Conservation (phyloP, 805 yeast genomes). For the Danielia oregonensis region DNA sequence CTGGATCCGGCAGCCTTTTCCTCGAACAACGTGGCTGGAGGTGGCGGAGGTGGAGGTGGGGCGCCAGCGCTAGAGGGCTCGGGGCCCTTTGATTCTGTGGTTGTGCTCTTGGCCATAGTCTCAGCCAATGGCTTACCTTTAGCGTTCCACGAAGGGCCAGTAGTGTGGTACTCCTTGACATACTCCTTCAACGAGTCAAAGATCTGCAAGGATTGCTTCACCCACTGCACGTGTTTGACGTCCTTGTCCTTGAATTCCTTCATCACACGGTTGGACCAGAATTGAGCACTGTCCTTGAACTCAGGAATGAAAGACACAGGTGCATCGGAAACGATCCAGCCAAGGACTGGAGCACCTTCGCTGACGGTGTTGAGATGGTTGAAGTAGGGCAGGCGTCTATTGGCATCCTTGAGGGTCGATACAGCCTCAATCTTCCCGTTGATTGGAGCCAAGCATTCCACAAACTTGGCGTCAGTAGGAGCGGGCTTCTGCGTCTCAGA, state of each 20-base stretch:
- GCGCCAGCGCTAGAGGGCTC: conserved; percentile 53
- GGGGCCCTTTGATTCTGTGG: conserved; percentile 31
- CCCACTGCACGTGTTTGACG: conserved; percentile 77
- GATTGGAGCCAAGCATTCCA: conserved; percentile 62
- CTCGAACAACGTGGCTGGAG: conserved; percentile 71
- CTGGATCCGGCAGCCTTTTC: conserved; percentile 12
- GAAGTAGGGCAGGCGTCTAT: conserved; percentile 61
- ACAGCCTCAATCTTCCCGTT: conserved; percentile 57
- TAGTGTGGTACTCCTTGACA: conserved; percentile 72
- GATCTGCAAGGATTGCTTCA: conserved; percentile 54
- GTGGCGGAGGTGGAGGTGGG: conserved; percentile 90
- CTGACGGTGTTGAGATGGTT: conserved; percentile 78
- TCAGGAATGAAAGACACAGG: conserved; percentile 78
- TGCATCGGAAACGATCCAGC: conserved; percentile 80
- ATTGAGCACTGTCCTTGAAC: conserved; percentile 85
- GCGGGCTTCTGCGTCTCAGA: conserved; percentile 64
- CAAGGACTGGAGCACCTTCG: conserved; percentile 86
- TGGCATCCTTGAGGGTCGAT: conserved; percentile 65
- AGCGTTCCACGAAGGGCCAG: conserved; percentile 78
- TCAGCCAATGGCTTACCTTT: conserved; percentile 57
- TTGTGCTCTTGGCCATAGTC: conserved; percentile 29
- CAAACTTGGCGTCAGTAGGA: conserved; percentile 48
- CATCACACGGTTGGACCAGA: conserved; percentile 88
- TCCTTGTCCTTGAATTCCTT: conserved; percentile 79
- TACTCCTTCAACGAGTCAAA: conserved; percentile 70